Evolutionary conservation across 306 rosid species (phyloP).

Genomic region (Pueraria montana): DNA sequence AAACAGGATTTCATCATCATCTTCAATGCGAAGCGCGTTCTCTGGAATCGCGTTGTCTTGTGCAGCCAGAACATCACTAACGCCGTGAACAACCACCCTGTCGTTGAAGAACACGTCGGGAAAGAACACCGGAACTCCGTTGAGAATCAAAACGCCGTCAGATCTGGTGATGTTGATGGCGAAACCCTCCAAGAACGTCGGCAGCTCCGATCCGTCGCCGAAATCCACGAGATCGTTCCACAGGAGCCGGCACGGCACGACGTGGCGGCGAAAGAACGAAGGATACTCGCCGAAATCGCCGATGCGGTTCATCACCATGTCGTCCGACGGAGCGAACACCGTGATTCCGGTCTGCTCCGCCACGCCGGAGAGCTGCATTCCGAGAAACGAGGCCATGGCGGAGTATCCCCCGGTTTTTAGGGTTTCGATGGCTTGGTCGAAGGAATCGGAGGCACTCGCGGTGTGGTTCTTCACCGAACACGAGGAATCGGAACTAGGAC

Average conservation of each 20-base stretch:
- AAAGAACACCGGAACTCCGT: constrained; percentile 65
- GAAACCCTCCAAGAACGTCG: constrained; percentile 69
- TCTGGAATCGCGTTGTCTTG: constrained; percentile 37
- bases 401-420: constrained; percentile 64
- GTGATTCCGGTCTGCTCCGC: constrained; percentile 58
- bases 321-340: constrained; percentile 79
- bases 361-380: constrained; percentile 61
- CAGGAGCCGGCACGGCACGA: constrained; percentile 69
- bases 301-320: constrained; percentile 48
- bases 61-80: constrained; percentile 54
- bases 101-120: constrained; percentile 64
- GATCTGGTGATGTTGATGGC: constrained; percentile 61
- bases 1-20: constrained; percentile 36
- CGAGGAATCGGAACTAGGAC: constrained; percentile 13
- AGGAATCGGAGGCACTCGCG: constrained; percentile 46
- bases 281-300: constrained; percentile 56
- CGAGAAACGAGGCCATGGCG: constrained; percentile 74
- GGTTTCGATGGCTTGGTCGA: constrained; percentile 52
- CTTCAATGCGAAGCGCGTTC: neutral
- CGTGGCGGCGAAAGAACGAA: constrained; percentile 74
- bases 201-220: constrained; percentile 54
- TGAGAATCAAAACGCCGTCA: constrained; percentile 61
- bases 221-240: constrained; percentile 72
- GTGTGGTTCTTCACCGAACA: constrained; percentile 49
- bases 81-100: constrained; percentile 76